Conservation (phyloP, 2,329 filamentous ascomycete genomes). For the Colletotrichum sp. region DNA sequence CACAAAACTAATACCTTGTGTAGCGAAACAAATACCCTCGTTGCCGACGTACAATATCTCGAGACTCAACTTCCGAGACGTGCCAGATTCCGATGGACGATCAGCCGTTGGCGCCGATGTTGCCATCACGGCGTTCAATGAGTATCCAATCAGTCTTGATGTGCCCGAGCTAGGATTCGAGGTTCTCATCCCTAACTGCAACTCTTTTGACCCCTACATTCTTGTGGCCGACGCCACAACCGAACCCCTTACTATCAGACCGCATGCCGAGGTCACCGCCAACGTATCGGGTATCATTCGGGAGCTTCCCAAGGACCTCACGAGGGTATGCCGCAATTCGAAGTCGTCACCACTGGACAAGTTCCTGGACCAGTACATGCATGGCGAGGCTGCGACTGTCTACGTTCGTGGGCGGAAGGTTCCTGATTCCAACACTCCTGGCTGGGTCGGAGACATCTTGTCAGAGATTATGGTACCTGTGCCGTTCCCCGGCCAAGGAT, state of each 20-base stretch:
- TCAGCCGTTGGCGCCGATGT: constrained; percentile 82
- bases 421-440: constrained; percentile 70
- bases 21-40: constrained; percentile 73
- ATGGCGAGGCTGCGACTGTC: constrained; percentile 77
- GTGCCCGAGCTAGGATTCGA: constrained; percentile 85
- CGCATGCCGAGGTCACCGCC: constrained; percentile 70
- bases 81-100: constrained; percentile 51
- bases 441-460: constrained; percentile 83
- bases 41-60: constrained; percentile 85
- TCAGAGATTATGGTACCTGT: constrained; percentile 83
- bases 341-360: constrained; percentile 83
- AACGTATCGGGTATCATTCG: constrained; percentile 75
- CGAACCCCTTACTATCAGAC: constrained; percentile 67
- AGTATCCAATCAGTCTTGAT: constrained; percentile 77
- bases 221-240: constrained; percentile 79
- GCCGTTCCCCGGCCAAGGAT: constrained; percentile 79
- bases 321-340: constrained; percentile 75
- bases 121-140: constrained; percentile 73
- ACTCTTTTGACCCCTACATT: constrained; percentile 73
- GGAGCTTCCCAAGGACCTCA: constrained; percentile 76
- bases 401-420: constrained; percentile 81
- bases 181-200: constrained; percentile 84
- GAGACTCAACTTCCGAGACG: constrained; percentile 79
- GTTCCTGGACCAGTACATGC: constrained; percentile 80
- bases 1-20: constrained; percentile 29